Evolutionary conservation across 345 rosid genomes (phyloP), one percentile per base, ranked within the genome.

Genomic region (Citrus medica): DNA sequence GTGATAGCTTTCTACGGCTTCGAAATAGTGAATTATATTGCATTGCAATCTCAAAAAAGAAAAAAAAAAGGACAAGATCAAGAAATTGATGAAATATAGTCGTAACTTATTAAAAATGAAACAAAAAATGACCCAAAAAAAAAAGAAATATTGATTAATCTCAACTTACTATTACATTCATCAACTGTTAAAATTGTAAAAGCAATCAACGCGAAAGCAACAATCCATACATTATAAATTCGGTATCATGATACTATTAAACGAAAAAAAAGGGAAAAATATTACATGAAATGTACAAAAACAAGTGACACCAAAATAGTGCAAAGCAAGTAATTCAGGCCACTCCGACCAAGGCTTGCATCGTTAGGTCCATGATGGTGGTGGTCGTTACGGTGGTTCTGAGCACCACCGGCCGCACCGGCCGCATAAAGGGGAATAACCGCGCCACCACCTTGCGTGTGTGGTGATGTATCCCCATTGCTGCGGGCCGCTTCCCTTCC

Each of bases 351-450:
- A 0, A 2, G 62, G 51, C 60, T 33, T 64, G 53, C 76, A 35
- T 13, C 12, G 5, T 64, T 75, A 2, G 78, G 19, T 48, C 75
- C 78, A 40, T 71, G 53, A 1, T 70, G 76, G 32, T 21, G 21
- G 37, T 53, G 32, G 46, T 60, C 66, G 9, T 53, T 4, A 46
- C 68, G 58, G 66, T 78, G 81, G 13, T 21, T 12, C 24, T 8
- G 24, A 16, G n/a, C 21, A 14, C 73, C 75, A 27, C 80, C 78
- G 7, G 80, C 80, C 3, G 75, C 72, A 14, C 80, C 78, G 37
- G 81, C 84, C 27, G 65, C 85, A 69, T 69, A 79, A 1, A 75
- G 17, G 30, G 84, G 82, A 69, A 82, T 76, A 9, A 78, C 77
- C 25, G 61, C 40, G 16, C 66, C 58, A 5, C 58, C 78, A 65